phyloP scores from a whole-genome alignment of 176 grass and related monocot species.

The Luzula sylvatica region DNA sequence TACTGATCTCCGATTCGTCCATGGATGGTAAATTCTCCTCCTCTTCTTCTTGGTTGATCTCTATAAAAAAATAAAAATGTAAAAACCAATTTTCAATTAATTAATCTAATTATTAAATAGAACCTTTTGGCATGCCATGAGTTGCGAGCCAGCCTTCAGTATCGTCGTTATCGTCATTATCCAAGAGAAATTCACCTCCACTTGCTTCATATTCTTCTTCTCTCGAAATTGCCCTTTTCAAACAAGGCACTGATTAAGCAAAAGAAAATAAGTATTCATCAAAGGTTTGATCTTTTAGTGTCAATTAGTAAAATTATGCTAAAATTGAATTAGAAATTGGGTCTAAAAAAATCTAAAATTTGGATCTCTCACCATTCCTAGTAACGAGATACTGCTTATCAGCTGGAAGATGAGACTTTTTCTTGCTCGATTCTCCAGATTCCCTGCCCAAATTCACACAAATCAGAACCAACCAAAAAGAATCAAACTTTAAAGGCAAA shows the following conservation, averaged over 20 bases:
- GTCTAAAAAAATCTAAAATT: background rate
- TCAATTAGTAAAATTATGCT: background rate
- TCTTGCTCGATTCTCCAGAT: constrained; percentile 72
- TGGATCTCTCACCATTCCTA: constrained; percentile 54
- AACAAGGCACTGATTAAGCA: constrained; percentile 54
- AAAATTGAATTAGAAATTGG: background rate
- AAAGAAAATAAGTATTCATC: background rate
- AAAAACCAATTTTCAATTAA: background rate
- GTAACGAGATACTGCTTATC: constrained; percentile 89
- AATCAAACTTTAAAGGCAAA: background rate
- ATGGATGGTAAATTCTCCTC: constrained; percentile 80
- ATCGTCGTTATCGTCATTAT: constrained; percentile 45
- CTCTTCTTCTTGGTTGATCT: constrained; percentile 46
- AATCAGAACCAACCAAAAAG: constrained; percentile 9
- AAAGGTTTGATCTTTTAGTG: no score
- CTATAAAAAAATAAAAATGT: constrained; percentile 10
- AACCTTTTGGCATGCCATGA: constrained; percentile 72
- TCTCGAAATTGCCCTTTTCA: constrained; percentile 55
- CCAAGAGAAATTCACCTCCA: constrained; percentile 64
- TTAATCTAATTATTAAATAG: constrained; percentile 6
- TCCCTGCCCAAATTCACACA: constrained; percentile 50
- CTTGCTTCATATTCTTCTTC: constrained; percentile 87
- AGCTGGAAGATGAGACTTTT: constrained; percentile 53
- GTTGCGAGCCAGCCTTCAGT: constrained; percentile 86
- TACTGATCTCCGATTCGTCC: constrained; percentile 59